Evolutionary conservation across 2,329 filamentous ascomycete genomes (phyloP).

Genomic region (Exophiala sideris): DNA sequence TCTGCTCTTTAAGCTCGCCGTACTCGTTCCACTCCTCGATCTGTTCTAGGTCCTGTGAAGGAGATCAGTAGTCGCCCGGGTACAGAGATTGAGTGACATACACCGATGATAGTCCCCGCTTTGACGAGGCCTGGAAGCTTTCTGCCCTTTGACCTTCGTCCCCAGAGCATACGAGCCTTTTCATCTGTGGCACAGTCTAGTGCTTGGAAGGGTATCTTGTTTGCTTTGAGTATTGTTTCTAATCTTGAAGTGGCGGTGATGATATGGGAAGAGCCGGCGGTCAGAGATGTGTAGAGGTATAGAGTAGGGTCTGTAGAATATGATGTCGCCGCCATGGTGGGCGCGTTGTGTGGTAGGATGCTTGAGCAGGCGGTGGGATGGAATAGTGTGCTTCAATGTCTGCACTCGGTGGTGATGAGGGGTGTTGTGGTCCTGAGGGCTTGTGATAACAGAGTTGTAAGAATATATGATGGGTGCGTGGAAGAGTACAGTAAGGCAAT

Average conservation of each 20-base stretch:
- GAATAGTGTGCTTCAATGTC: background rate
- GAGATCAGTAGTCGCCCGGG: constrained; percentile 8
- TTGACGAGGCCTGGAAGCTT: constrained; percentile 89
- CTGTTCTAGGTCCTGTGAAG: constrained; percentile 75
- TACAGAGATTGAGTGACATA: constrained; percentile 49
- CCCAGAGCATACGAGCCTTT: constrained; percentile 83
- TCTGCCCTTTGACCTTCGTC: constrained; percentile 75
- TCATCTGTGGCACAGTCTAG: constrained; percentile 89
- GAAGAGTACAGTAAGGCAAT: too few species aligned
- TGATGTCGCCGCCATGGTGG: constrained; percentile 20
- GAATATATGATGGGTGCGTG: too few species aligned
- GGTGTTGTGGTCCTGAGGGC: too few species aligned
- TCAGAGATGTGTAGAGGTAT: constrained; percentile 95
- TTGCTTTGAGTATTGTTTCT: constrained; percentile 92
- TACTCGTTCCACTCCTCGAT: constrained; percentile 99
- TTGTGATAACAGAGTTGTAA: too few species aligned
- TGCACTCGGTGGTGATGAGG: background rate
- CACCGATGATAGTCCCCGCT: constrained; percentile 77
- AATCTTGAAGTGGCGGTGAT: constrained; percentile 92
- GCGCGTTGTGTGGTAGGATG: background rate
- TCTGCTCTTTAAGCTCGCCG: constrained; percentile 84
- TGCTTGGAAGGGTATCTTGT: constrained; percentile 89
- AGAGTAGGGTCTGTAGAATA: constrained; percentile 61
- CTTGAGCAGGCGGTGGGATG: background rate
- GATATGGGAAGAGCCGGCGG: constrained; percentile 91